Base-by-base conservation (phyloP, 176 grass and related monocot genomes). In the Poa annua region DNA sequence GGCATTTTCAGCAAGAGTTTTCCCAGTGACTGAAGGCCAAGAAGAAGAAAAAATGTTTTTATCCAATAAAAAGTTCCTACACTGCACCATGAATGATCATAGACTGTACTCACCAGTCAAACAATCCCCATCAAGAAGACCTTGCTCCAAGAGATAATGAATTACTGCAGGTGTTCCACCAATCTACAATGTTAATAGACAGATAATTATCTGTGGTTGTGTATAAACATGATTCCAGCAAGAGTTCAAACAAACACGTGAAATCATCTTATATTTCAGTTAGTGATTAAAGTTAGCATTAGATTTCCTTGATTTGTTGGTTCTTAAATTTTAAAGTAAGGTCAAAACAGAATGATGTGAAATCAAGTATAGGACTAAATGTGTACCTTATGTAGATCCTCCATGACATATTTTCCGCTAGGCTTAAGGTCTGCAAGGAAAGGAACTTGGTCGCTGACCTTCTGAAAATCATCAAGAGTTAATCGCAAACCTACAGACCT, bases 361-460 rank as follows among this genome's bases (percentile, higher is more conserved):
- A 75, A 81, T 29, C 44, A 86, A 85, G 29, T 45, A 42, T 61
- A 83, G 16, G 54, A 80, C 56, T 11, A 71, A 74, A 45, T 49
- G 74, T 87, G 84, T 94, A 88, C 96, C 96, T 90, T 95, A 73
- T 98, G 96, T 72, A 98, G 72, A 88, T 98, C 96, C 77, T 98
- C 96, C 96, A 98, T 98, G 47, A 98, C 96, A 95, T 93, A 98
- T 50, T 95, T 98, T 50, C 96, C 96, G 85, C 96, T 98, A 45
- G 96, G 96, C 77, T 98, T 98, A 63, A 98, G 92, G 81, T 98
- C 96, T 16, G 96, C 96, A 77, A 98, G 96, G 69, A 98, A 98
- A 62, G 96, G 96, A 53, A 98, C 91, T 71, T 95, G 88, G 33
- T 98, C 91, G 78, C 96, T 98, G 76, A 98, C 87, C 89, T 93